Evolutionary conservation across 768 basidiomycete genomes (phyloP), one percentile per base, ranked within the genome.

Genomic region (Hypholoma sublateritium): DNA sequence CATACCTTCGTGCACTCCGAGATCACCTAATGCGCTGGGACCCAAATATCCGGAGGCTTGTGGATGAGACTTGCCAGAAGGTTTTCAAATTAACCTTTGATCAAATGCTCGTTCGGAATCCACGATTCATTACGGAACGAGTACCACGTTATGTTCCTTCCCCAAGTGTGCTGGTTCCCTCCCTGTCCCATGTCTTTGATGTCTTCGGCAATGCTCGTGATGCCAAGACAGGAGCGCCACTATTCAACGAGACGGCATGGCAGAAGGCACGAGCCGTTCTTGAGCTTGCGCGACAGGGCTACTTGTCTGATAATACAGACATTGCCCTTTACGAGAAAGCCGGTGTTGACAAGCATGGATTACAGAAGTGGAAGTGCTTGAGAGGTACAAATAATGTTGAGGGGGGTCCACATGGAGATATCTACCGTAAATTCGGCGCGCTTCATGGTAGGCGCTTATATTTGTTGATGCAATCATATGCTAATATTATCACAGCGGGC

Each of bases 11-110:
- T 11, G 57, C 62, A 22, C 66, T 69, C 12, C 62, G 56, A 6
- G 67, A 67, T 45, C 67, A 68, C 36, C 43, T 65, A 1, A 43
- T 69, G 49, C 57, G 57, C 1, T 69, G 68, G 68, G 68, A 69
- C 53, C 65, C 65, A 5, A 54, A n/a, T 12, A 6, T 49, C 1
- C 47, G 56, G 3, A 16, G 24, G 19, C 7, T 16, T 35, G 68
- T 68, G 14, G 62, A 67, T 41, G 24, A 46, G 37, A 55, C 49
- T 0, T 69, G 66, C 50, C 50, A 50, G 2, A 8, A 51, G 12
- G 28, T 37, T 25, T 64, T 65, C 39, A 53, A 62, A 17, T 35
- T 62, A 5, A 50, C 58, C 1, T 58, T 68, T 53, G 53, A 67
- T 55, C 57, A 64, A 44, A 67, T 67, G 66, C 61, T 67, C 12